Percentiles rank a stretch among this genome's conserved stretches.
Conservation (phyloP, 805 yeast genomes). For the Barnettozyma vustinii region DNA sequence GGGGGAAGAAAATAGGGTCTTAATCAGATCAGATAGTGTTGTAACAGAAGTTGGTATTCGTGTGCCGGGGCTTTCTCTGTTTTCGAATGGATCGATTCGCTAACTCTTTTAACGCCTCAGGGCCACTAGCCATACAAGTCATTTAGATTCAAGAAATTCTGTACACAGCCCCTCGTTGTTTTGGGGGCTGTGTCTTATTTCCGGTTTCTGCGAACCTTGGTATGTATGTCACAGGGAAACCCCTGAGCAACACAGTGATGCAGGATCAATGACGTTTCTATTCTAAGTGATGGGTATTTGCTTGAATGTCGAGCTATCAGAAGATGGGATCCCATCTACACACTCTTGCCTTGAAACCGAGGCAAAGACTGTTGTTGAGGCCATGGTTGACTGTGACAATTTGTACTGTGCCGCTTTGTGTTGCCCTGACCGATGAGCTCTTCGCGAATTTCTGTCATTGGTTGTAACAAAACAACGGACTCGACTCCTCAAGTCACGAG, state of each 20-base stretch:
- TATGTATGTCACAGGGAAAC: not conserved
- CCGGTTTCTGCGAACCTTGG: not conserved
- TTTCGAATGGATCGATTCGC: not conserved
- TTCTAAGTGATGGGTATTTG: not conserved
- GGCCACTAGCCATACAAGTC: not conserved
- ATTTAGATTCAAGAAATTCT: not conserved
- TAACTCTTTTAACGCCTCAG: not conserved
- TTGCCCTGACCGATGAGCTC: constrained; percentile 7
- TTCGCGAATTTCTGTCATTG: not conserved
- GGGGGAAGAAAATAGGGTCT: not conserved
- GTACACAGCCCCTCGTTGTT: not conserved
- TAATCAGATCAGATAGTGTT: not conserved
- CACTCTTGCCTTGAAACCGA: too few relatives aligned
- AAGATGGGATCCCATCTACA: too few relatives aligned
- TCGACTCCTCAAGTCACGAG: too few relatives aligned
- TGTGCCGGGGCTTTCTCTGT: too few relatives aligned
- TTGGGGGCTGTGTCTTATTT: not conserved
- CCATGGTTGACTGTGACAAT: too few relatives aligned
- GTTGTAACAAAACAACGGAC: too few relatives aligned
- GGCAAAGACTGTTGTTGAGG: too few relatives aligned
- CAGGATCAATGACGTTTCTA: not conserved
- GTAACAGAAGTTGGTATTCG: not conserved
- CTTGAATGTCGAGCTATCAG: too few relatives aligned
- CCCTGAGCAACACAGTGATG: not conserved
- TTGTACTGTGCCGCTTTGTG: constrained; percentile 1